Percentiles rank a stretch among this genome's conserved stretches.
These are phyloP conservation scores for Candida hungchunana DNA, from an alignment of 805 yeast genomes.

Conservation along the genomic window DNA sequence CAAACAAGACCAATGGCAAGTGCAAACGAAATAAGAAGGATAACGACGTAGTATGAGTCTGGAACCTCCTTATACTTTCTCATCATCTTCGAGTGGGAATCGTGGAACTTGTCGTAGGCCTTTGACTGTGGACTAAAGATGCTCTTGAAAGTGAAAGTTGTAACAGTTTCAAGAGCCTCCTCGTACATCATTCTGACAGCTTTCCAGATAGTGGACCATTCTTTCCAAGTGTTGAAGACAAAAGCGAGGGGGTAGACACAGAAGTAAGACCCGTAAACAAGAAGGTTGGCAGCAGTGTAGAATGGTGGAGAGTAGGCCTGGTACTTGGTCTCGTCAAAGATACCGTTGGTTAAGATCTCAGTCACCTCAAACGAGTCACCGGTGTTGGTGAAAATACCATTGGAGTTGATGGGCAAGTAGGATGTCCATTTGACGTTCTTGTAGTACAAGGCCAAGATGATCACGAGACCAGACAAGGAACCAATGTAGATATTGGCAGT, in stretches of 20 bases:
- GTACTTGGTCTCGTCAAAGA: constrained; percentile 45
- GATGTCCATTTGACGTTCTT: constrained; percentile 36
- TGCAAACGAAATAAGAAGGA: constrained; percentile 39
- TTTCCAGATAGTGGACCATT: constrained; percentile 34
- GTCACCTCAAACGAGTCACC: constrained; percentile 46
- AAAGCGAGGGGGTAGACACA: constrained; percentile 46
- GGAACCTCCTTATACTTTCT: constrained; percentile 55
- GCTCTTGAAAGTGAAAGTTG: background rate
- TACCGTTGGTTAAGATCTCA: constrained; percentile 42
- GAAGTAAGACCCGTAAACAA: constrained; percentile 51
- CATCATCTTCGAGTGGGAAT: constrained; percentile 44
- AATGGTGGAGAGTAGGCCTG: constrained; percentile 60
- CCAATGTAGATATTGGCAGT: constrained; percentile 32
- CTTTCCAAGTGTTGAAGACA: constrained; percentile 40
- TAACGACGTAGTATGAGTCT: constrained; percentile 39
- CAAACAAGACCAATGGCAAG: constrained; percentile 43
- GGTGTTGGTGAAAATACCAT: constrained; percentile 46
- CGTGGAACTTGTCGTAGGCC: constrained; percentile 9
- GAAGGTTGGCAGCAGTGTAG: constrained; percentile 58
- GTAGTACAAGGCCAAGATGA: constrained; percentile 36
- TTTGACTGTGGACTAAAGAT: background rate
- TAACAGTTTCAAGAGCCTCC: constrained; percentile 4
- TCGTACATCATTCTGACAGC: constrained; percentile 11
- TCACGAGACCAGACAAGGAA: constrained; percentile 28
- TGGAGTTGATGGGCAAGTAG: constrained; percentile 43